A percentile compares a stretch with the other conserved stretches of the same genome.
These are phyloP conservation scores for Lepidium africanum DNA, from an alignment of 345 rosid species.

Conservation along the genomic window DNA sequence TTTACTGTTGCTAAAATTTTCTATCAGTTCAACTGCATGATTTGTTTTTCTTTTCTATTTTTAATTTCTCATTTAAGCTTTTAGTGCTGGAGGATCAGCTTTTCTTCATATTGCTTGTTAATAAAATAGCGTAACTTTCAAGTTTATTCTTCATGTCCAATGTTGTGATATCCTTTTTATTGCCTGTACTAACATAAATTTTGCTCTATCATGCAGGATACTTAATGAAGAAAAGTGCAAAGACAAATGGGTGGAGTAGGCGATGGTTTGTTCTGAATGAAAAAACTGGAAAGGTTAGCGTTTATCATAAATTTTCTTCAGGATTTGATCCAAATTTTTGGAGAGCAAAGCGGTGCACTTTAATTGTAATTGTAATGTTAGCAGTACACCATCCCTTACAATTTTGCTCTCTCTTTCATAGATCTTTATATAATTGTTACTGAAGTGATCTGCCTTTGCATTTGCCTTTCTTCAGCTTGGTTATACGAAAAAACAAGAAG, in stretches of 20 bases:
- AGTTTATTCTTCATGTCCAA: not conserved
- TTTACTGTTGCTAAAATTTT: not conserved
- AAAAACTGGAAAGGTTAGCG: slow-evolving; percentile 81
- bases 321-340: not conserved
- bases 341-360: not conserved
- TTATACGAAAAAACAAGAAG: slow-evolving; percentile 94
- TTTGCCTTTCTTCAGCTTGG: slow-evolving; percentile 51
- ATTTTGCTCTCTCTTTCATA: not conserved
- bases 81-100: not conserved
- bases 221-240: slow-evolving; percentile 79
- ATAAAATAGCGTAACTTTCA: not conserved
- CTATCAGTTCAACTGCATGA: not conserved
- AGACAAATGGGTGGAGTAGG: slow-evolving; percentile 84
- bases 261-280: slow-evolving; percentile 96
- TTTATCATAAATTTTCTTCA: not conserved
- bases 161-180: not conserved
- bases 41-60: not conserved
- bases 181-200: not conserved
- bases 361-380: not conserved
- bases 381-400: not conserved
- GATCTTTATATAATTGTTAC: not conserved
- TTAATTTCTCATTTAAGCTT: not conserved
- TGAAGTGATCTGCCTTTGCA: not conserved
- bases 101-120: not conserved
- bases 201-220: slow-evolving; percentile 45